phyloP scores from a whole-genome alignment of 2,329 filamentous ascomycete species.

The Neonectria ditissima region DNA sequence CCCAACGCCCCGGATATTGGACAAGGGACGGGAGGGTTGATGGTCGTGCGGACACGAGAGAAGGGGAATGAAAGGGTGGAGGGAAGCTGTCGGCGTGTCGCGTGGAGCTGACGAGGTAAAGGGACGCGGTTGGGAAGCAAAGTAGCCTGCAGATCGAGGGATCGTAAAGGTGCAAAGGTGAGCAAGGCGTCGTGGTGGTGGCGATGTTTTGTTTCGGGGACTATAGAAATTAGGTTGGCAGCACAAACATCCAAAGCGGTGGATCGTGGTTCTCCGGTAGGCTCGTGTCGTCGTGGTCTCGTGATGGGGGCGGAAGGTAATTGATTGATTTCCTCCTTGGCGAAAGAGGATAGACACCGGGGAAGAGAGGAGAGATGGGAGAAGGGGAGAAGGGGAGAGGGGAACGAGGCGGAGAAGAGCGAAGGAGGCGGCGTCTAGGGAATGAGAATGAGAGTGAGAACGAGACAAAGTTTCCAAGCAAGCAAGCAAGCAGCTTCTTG shows the following conservation, averaged over 20 bases:
- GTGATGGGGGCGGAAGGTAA: neutral
- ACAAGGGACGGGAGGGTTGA: constrained; percentile 15
- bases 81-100: neutral
- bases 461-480: constrained; percentile 19
- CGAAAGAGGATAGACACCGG: constrained; percentile 4
- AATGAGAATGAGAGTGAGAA: constrained; percentile 29
- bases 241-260: constrained; percentile 18
- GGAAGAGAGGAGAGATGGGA: constrained; percentile 8
- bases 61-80: neutral
- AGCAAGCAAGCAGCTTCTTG: constrained; percentile 4
- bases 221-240: constrained; percentile 14
- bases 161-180: neutral
- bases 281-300: constrained; percentile 12
- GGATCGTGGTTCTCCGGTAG: constrained; percentile 4
- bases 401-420: constrained; percentile 10
- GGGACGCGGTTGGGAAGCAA: neutral
- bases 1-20: constrained; percentile 46
- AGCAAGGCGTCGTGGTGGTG: neutral
- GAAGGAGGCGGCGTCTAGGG: constrained; percentile 14
- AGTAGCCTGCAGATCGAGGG: neutral
- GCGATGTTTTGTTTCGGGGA: constrained; percentile 10
- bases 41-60: neutral
- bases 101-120: neutral
- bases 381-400: constrained; percentile 7
- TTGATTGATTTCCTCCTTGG: constrained; percentile 1